phyloP scores from a whole-genome alignment of 495 filamentous ascomycete species.

The Haplographium delicatum region DNA sequence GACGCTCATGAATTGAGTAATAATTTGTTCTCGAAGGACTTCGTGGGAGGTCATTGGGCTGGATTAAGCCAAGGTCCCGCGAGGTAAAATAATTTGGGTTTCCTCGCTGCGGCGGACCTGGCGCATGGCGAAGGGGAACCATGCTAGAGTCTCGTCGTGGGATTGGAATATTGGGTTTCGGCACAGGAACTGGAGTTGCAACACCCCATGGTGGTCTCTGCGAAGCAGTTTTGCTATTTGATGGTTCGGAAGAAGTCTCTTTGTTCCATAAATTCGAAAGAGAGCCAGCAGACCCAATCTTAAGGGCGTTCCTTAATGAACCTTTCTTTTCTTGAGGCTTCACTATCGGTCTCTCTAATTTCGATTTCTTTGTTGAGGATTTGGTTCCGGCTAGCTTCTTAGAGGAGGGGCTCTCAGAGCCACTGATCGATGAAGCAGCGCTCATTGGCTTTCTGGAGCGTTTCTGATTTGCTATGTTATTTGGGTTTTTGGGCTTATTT shows the following conservation, averaged over 20 bases:
- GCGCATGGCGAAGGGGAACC: slow-evolving; percentile 24
- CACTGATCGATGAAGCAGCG: slow-evolving; percentile 20
- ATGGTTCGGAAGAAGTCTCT: slow-evolving; percentile 10
- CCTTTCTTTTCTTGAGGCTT: slow-evolving; percentile 25
- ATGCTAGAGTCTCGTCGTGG: slow-evolving; percentile 21
- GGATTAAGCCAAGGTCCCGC: slow-evolving; percentile 23
- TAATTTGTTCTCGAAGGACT: slow-evolving; percentile 39
- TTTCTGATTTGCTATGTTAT: slow-evolving; percentile 39
- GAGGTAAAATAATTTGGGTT: slow-evolving; percentile 34
- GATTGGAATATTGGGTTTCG: slow-evolving; percentile 16
- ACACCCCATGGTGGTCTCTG: slow-evolving; percentile 20
- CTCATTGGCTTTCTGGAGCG: slow-evolving; percentile 23
- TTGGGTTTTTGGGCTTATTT: slow-evolving; percentile 1
- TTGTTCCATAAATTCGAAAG: slow-evolving; percentile 28
- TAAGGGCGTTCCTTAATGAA: slow-evolving; percentile 25
- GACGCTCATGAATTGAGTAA: slow-evolving; percentile 47
- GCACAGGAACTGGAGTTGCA: neutral
- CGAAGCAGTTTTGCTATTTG: slow-evolving; percentile 7
- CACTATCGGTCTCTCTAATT: slow-evolving; percentile 2
- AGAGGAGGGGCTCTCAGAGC: slow-evolving; percentile 22
- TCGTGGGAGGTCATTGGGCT: slow-evolving; percentile 17
- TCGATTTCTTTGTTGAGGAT: slow-evolving; percentile 14
- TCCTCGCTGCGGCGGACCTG: slow-evolving; percentile 34
- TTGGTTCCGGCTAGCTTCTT: slow-evolving; percentile 26
- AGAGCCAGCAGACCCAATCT: slow-evolving; percentile 21